phyloP scores from a whole-genome alignment of 1,139 yeast genomes.

The Geotrichum armillariae region DNA sequence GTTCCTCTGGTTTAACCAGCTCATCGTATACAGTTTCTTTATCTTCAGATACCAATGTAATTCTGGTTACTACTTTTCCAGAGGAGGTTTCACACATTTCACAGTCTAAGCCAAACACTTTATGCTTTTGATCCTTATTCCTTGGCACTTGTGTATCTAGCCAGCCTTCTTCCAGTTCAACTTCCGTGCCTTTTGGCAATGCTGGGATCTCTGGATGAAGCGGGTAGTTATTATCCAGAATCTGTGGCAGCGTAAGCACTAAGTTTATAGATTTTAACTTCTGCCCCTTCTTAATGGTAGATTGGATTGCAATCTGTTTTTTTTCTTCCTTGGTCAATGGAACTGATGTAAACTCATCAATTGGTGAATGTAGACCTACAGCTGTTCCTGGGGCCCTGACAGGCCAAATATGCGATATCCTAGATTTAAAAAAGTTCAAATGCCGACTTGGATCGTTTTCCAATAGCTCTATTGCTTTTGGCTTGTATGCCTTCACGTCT shows the following conservation, averaged over 20 bases:
- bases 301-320: slow-evolving; percentile 27
- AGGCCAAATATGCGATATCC: slow-evolving; percentile 47
- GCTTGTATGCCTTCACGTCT: slow-evolving; percentile 23
- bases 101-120: slow-evolving; percentile 82
- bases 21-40: slow-evolving; percentile 64
- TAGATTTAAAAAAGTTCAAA: slow-evolving; percentile 43
- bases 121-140: slow-evolving; percentile 46
- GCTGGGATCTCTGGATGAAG: slow-evolving; percentile 47
- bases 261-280: slow-evolving; percentile 52
- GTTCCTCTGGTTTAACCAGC: slow-evolving; percentile 72
- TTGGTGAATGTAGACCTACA: slow-evolving; percentile 52
- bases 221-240: slow-evolving; percentile 58
- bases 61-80: slow-evolving; percentile 72
- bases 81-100: slow-evolving; percentile 76
- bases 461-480: slow-evolving; percentile 26
- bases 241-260: slow-evolving; percentile 47
- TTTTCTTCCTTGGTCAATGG: slow-evolving; percentile 59
- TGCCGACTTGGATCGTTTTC: slow-evolving; percentile 31
- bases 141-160: slow-evolving; percentile 49
- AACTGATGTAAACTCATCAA: slow-evolving; percentile 47
- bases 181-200: slow-evolving; percentile 26
- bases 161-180: slow-evolving; percentile 45
- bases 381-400: slow-evolving; percentile 63
- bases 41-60: slow-evolving; percentile 63
- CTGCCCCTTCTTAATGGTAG: slow-evolving; percentile 10